Percentiles rank a stretch among this genome's conserved stretches.
Conservation (phyloP, 2,329 filamentous ascomycete species). For the Curvularia sp. region DNA sequence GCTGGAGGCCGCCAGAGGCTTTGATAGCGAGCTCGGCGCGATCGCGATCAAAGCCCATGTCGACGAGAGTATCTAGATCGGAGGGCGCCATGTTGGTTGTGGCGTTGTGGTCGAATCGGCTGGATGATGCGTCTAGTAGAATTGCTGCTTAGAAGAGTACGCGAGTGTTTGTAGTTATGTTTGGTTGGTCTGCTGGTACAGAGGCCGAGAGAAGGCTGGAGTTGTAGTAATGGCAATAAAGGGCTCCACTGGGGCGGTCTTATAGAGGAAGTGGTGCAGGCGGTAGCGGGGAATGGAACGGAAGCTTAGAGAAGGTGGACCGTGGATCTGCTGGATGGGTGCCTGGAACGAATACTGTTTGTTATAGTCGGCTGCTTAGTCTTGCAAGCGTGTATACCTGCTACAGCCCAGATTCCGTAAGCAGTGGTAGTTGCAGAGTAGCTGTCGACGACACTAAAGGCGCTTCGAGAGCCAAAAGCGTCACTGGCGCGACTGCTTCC, state of each 20-base stretch:
- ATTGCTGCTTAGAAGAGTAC: not conserved
- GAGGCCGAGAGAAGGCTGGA: not conserved
- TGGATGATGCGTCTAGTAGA: conserved; percentile 12
- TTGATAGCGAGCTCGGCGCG: conserved; percentile 84
- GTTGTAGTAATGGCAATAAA: conserved; percentile 1
- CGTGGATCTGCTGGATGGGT: conserved; percentile 15
- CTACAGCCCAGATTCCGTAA: not conserved
- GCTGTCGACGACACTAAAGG: conserved; percentile 15
- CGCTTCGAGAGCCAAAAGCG: conserved; percentile 21
- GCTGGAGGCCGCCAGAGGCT: conserved; percentile 80
- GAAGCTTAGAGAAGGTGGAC: conserved; percentile 24
- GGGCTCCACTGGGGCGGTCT: conserved; percentile 10
- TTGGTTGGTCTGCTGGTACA: not conserved
- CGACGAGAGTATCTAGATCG: conserved; percentile 67
- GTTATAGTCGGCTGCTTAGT: not conserved
- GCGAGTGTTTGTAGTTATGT: conserved; percentile 6
- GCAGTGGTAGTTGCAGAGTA: conserved; percentile 1
- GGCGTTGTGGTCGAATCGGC: conserved; percentile 10
- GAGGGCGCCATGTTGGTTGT: conserved; percentile 55
- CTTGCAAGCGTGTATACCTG: not conserved
- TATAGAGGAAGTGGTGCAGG: conserved; percentile 12
- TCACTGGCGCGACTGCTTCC: conserved; percentile 21
- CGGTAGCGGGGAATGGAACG: conserved; percentile 23
- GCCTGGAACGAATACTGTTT: not conserved
- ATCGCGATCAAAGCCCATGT: conserved; percentile 81